Evolutionary conservation across 2,329 filamentous ascomycete species (phyloP).

Genomic region (Lecanoromycetidae sp.): DNA sequence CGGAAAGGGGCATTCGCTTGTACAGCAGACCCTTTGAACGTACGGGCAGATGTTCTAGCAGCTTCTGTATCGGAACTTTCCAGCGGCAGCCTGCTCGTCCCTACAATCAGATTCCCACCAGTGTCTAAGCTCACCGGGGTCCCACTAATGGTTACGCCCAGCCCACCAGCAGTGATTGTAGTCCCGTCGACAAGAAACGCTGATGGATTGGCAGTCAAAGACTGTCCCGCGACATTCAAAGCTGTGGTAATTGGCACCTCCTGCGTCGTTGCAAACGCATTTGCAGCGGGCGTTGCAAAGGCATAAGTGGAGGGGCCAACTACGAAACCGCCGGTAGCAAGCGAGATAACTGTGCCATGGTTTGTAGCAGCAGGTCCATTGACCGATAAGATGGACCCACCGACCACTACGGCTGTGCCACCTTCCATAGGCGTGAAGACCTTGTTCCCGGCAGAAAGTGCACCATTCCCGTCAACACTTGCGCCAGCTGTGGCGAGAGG

Average conservation of each 20-base stretch:
- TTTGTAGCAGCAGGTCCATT: not conserved
- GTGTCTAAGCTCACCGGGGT: not conserved
- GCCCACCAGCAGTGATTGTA: not conserved
- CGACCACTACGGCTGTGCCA: not conserved
- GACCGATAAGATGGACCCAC: not conserved
- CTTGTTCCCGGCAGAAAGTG: not conserved
- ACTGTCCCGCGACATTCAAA: not conserved
- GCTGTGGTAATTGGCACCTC: not conserved
- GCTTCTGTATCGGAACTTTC: not conserved
- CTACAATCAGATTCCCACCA: not conserved
- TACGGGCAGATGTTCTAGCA: not conserved
- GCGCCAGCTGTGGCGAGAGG: slow-evolving; percentile 2
- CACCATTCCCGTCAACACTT: not conserved
- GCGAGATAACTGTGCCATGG: slow-evolving; percentile 3
- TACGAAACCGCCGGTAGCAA: slow-evolving; percentile 3
- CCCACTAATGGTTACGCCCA: not conserved
- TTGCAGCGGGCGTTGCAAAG: slow-evolving; percentile 2
- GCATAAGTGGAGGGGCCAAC: slow-evolving; percentile 5
- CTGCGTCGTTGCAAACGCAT: not conserved
- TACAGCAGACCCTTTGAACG: not conserved
- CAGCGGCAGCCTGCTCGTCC: not conserved
- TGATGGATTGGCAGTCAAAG: not conserved
- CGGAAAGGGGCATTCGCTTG: not conserved
- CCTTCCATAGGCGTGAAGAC: slow-evolving; percentile 1
- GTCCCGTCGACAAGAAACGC: not conserved